Conservation (phyloP, 176 grass and related monocot genomes). For the Alopecurus myosuroides region DNA sequence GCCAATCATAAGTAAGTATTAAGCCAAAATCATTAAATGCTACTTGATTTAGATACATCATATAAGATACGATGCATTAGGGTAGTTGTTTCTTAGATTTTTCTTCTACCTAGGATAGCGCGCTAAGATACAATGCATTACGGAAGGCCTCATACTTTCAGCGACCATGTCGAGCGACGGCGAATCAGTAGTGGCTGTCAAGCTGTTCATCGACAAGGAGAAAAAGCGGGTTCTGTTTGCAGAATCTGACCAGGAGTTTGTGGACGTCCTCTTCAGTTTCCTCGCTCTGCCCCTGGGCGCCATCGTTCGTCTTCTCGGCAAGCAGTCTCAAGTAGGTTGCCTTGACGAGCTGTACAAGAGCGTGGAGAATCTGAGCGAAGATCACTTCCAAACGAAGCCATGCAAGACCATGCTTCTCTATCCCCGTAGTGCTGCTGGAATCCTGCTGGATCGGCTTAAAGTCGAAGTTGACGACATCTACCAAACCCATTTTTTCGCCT, state of each 20-base stretch:
- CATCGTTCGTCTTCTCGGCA: constrained; percentile 24
- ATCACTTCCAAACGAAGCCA: neutral
- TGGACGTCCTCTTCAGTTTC: constrained; percentile 57
- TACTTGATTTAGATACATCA: too few species aligned
- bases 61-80: too few species aligned
- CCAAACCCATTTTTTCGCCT: neutral
- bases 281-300: constrained; percentile 49
- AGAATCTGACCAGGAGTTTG: constrained; percentile 43
- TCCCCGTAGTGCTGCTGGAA: neutral
- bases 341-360: constrained; percentile 34
- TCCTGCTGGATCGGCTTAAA: neutral
- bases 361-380: neutral
- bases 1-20: too few species aligned
- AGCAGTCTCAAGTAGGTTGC: constrained; percentile 19
- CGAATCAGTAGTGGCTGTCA: neutral
- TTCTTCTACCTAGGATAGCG: too few species aligned
- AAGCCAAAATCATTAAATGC: too few species aligned
- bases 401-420: constrained; percentile 40
- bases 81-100: too few species aligned
- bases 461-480: neutral
- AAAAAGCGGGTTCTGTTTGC: constrained; percentile 34
- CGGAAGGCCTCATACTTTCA: too few species aligned
- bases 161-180: neutral
- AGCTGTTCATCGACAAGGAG: constrained; percentile 41
- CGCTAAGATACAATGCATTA: too few species aligned